A percentile compares a stretch with the other conserved stretches of the same genome.
Conservation (phyloP, 163 green algal genomes). For the Chloromonas sp. region DNA sequence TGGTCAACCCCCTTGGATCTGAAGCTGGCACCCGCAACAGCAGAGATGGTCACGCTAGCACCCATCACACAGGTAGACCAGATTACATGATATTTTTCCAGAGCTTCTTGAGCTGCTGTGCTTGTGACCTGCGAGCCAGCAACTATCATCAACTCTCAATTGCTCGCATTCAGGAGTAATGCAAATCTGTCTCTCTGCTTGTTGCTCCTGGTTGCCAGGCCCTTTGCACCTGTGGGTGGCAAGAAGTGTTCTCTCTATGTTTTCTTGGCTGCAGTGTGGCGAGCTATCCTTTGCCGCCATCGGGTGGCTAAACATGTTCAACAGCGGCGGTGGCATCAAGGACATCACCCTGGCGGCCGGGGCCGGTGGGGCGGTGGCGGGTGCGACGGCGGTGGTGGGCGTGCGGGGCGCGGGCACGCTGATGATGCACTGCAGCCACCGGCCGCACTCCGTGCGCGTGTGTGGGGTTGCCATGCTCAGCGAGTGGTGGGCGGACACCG, state of each 20-base stretch:
- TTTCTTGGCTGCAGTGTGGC: not conserved
- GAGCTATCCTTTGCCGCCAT: slow-evolving; percentile 61
- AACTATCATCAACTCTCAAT: too few relatives aligned
- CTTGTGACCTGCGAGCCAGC: too few relatives aligned
- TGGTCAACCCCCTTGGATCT: slow-evolving; percentile 16
- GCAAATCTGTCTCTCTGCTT: too few relatives aligned
- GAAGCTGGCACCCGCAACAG: not conserved
- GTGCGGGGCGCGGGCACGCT: not conserved
- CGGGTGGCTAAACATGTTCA: slow-evolving; percentile 83
- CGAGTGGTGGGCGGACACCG: slow-evolving; percentile 16
- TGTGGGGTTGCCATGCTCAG: slow-evolving; percentile 1
- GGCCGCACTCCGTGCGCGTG: slow-evolving; percentile 32
- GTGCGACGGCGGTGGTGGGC: not conserved
- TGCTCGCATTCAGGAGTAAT: too few relatives aligned
- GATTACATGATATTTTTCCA: too few relatives aligned
- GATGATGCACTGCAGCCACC: slow-evolving; percentile 3
- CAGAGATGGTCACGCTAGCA: slow-evolving; percentile 21
- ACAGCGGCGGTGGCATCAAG: slow-evolving; percentile 61
- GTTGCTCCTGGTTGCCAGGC: too few relatives aligned
- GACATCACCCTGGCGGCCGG: not conserved
- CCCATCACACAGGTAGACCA: slow-evolving; percentile 2
- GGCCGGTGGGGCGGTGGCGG: not conserved
- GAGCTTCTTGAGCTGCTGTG: too few relatives aligned
- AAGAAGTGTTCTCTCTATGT: not conserved
- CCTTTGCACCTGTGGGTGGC: too few relatives aligned